Evolutionary conservation across 2,329 filamentous ascomycete species (phyloP).

Genomic region (Cytospora leucostoma): DNA sequence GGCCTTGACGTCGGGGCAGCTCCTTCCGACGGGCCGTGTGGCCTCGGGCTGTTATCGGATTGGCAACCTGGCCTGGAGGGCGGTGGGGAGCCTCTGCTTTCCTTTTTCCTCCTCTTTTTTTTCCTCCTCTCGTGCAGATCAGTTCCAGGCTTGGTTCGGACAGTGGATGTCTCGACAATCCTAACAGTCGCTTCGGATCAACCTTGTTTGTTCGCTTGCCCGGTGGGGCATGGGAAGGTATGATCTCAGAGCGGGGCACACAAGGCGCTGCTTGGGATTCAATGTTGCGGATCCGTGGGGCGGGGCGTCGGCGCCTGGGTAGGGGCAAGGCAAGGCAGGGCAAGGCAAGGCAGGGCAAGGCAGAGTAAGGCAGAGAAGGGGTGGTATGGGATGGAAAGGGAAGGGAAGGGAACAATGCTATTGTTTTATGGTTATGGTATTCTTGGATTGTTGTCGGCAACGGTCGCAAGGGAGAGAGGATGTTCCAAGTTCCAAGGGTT

Average conservation of each 20-base stretch:
- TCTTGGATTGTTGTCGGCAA: neutral
- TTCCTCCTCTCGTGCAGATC: neutral
- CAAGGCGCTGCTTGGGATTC: conserved; percentile 14
- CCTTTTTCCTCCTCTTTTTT: neutral
- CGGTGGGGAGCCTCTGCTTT: neutral
- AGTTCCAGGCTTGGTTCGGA: conserved; percentile 2
- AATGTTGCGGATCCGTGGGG: conserved; percentile 7
- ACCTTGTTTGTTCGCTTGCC: conserved; percentile 1
- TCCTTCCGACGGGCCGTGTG: conserved; percentile 15
- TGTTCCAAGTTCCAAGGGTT: neutral
- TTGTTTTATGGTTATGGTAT: neutral
- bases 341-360: too few relatives aligned
- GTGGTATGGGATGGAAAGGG: neutral
- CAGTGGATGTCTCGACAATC: neutral
- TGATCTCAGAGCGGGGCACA: conserved; percentile 27
- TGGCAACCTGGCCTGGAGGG: conserved; percentile 6
- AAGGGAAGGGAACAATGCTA: neutral
- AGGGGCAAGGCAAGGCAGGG: neutral
- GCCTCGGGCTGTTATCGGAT: conserved; percentile 11
- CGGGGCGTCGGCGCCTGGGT: conserved; percentile 3
- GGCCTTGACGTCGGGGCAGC: conserved; percentile 22
- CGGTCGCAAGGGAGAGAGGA: neutral
- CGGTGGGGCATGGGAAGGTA: conserved; percentile 14
- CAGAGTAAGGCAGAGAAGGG: too few relatives aligned
- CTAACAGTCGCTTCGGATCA: neutral